Evolutionary conservation across 2,329 filamentous ascomycete genomes (phyloP), one percentile per base, ranked within the genome.

Genomic region (Nemania sp.): DNA sequence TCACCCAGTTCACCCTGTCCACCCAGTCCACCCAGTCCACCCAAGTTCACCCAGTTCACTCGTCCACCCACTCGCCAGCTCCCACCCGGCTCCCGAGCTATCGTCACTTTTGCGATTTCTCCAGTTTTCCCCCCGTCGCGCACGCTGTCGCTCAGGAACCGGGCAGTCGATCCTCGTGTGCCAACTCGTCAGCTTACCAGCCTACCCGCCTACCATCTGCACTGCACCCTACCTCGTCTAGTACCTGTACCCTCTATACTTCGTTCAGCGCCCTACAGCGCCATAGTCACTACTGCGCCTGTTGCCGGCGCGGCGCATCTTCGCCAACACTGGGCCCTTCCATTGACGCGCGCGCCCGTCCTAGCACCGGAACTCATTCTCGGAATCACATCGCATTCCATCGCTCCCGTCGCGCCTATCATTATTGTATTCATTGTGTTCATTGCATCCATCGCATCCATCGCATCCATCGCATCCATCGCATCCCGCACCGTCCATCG

Each of bases 121-220:
- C 70, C 68, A 70, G 67, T 65, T 69, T 70, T 68, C 61, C 62
- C 62, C 67, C 55, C 65, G 68, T 64, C 48, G 58, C 68, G 68
- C 66, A 66, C 55, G 43, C 64, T 68, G 68, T 68, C 67, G 63
- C 65, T 66, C 68, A 65, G 60, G 68, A 67, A 71, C 63, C 65
- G 50, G 51, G 48, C 45, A 63, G 65, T 50, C 63, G 65, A 67
- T 67, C 65, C 52, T 65, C 47, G 54, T 57, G 50, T 55, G 48
- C 47, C 60, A 60, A 59, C 55, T 60, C 49, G 37, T 49, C 60
- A 62, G 49, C 54, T 60, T 57, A 53, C 62, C 60, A 50, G 54
- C 62, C 51, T 57, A 53, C 62, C 60, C 47, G 54, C 62, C 51
- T 51, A 54, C 46, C 51, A 43, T 51, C 42, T 39, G 57, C 59